phyloP scores from a whole-genome alignment of 768 basidiomycete genomes.

The Paxillus involutus region DNA sequence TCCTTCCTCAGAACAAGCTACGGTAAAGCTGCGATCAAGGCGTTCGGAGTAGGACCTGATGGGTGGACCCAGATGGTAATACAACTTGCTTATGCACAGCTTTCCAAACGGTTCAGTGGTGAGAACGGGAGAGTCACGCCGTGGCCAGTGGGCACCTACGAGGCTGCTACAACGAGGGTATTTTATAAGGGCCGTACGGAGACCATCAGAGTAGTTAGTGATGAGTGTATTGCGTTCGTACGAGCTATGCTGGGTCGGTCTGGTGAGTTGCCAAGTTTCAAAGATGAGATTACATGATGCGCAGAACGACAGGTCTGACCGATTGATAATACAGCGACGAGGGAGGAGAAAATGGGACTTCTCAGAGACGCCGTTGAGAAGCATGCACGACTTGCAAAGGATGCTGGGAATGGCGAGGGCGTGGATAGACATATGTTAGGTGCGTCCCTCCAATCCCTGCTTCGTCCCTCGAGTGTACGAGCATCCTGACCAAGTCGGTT shows the following conservation, averaged over 20 bases:
- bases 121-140: slow-evolving; percentile 27
- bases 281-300: background rate
- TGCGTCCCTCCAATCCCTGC: slow-evolving; percentile 27
- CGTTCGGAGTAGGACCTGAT: slow-evolving; percentile 87
- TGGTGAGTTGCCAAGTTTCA: slow-evolving; percentile 20
- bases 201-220: slow-evolving; percentile 82
- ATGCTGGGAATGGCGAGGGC: slow-evolving; percentile 67
- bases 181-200: slow-evolving; percentile 92
- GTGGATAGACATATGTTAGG: slow-evolving; percentile 90
- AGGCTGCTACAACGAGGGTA: slow-evolving; percentile 87
- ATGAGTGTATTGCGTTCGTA: slow-evolving; percentile 78
- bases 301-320: background rate
- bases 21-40: slow-evolving; percentile 85
- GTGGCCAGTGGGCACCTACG: slow-evolving; percentile 82
- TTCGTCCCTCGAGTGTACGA: background rate
- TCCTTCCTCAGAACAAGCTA: slow-evolving; percentile 67
- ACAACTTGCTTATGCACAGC: slow-evolving; percentile 83
- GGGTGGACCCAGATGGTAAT: slow-evolving; percentile 93
- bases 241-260: slow-evolving; percentile 62
- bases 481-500: background rate
- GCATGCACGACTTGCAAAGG: slow-evolving; percentile 66
- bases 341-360: slow-evolving; percentile 47
- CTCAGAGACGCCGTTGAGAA: slow-evolving; percentile 62
- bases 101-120: slow-evolving; percentile 40
- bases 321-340: slow-evolving; percentile 14